A percentile compares a stretch with the other conserved stretches of the same genome.
These are phyloP conservation scores for Pseudevernia furfuracea DNA, from an alignment of 495 filamentous ascomycete genomes.

Conservation along the genomic window DNA sequence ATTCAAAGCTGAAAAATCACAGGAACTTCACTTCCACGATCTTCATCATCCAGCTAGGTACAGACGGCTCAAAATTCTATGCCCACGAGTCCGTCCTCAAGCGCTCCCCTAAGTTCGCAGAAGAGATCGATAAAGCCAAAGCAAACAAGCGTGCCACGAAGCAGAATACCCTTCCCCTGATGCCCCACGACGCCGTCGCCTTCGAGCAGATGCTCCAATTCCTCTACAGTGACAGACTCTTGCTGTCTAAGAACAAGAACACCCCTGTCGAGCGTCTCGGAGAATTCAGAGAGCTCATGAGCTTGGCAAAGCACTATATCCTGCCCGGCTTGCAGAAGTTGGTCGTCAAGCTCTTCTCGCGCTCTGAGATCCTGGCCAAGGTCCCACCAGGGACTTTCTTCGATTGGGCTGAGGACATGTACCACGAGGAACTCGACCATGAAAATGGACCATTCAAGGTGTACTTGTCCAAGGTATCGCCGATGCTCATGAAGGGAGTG, in stretches of 20 bases:
- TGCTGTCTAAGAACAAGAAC: not conserved
- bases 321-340: constrained; percentile 17
- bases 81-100: constrained; percentile 17
- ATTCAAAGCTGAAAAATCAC: not conserved
- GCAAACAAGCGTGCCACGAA: not conserved
- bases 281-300: constrained; percentile 16
- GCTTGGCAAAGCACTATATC: constrained; percentile 15
- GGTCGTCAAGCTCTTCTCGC: constrained; percentile 6
- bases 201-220: constrained; percentile 21
- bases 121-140: constrained; percentile 14
- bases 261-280: not conserved
- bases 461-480: constrained; percentile 17
- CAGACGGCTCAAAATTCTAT: constrained; percentile 5
- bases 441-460: constrained; percentile 12
- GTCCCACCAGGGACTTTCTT: constrained; percentile 6
- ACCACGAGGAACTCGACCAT: constrained; percentile 15
- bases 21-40: constrained; percentile 15
- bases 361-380: not conserved
- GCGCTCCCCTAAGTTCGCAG: constrained; percentile 4
- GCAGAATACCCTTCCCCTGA: constrained; percentile 11
- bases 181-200: constrained; percentile 9
- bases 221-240: constrained; percentile 20
- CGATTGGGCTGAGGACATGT: constrained; percentile 24
- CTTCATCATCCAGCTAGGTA: constrained; percentile 16
- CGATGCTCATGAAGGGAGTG: constrained; percentile 5